Evolutionary conservation across 805 yeast genomes (phyloP), one percentile per base, ranked within the genome.

Genomic region (Zygosaccharomyces lentus): DNA sequence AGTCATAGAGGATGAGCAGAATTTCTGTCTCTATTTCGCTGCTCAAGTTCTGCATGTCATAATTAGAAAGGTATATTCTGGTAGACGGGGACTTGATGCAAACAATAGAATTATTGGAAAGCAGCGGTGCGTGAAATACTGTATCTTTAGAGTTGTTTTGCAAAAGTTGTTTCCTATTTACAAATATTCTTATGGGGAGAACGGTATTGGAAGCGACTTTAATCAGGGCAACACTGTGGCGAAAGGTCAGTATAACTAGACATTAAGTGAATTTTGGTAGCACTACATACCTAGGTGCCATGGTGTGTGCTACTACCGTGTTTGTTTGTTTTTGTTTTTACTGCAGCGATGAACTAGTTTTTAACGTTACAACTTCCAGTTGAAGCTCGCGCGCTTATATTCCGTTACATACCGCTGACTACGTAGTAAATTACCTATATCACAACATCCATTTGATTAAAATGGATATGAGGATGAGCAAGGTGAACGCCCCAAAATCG

Each of bases 21-120:
- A 65, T 36, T 5, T 60, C 66, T 25, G 58, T 51, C 41, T 41
- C 55, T 8, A 65, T 44, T 29, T 64, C 67, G 6, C 57, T 41
- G 36, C 59, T 56, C 2, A 65, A 39, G 23, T 36, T 51, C 4
- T 47, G 41, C 58, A 62, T 55, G 43, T 65, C 69, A n/a, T 50
- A 47, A 37, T 61, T 58, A 3, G 68, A 64, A 3, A 65, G 51
- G 38, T 56, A 61, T 16, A 65, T 54, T 23, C 56, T 55, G 1
- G 58, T 55, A 1, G 45, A 43, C 1, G 66, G 62, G 3, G 68
- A 62, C 44, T 59, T 62, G 41, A 65, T 50, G 16, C 62, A 51
- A 1, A 65, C 53, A 2, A 65, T 62, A 3, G 69, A 64, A 48
- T 64, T 65, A 36, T 59, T 65, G 1, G 69, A 60, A n/a, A 64